A percentile compares a stretch with the other conserved stretches of the same genome.
These are phyloP conservation scores for Glaciozyma martinii DNA, from an alignment of 768 basidiomycete species.

Conservation along the genomic window DNA sequence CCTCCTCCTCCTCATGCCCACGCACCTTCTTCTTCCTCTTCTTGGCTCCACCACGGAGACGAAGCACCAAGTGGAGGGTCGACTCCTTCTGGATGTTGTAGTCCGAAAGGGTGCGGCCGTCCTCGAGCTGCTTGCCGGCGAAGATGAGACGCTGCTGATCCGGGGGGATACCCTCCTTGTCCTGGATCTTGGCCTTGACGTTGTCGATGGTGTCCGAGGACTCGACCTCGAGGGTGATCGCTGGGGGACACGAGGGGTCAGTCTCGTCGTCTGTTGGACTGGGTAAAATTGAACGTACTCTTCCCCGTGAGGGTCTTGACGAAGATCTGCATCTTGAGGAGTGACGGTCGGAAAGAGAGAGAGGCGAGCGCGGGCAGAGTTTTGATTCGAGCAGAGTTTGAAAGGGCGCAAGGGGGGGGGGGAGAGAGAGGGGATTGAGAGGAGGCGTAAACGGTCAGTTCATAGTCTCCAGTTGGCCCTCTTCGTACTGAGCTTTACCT, in stretches of 20 bases:
- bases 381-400: background rate
- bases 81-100: slow-evolving; percentile 99
- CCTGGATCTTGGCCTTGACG: slow-evolving; percentile 88
- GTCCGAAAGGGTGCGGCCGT: slow-evolving; percentile 88
- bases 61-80: slow-evolving; percentile 91
- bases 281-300: slow-evolving; percentile 2
- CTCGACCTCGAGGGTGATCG: slow-evolving; percentile 82
- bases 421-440: too few relatives aligned
- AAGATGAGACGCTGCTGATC: slow-evolving; percentile 97
- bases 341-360: background rate
- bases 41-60: slow-evolving; percentile 98
- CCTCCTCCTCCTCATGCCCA: background rate
- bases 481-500: too few relatives aligned
- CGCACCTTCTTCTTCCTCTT: slow-evolving; percentile 91
- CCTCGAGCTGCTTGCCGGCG: slow-evolving; percentile 98
- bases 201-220: slow-evolving; percentile 90
- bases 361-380: background rate
- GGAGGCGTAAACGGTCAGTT: too few relatives aligned
- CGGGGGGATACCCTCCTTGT: slow-evolving; percentile 88
- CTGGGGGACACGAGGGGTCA: slow-evolving; percentile 6
- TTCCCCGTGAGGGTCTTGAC: slow-evolving; percentile 48
- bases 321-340: slow-evolving; percentile 77
- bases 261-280: slow-evolving; percentile 57
- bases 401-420: background rate
- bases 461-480: too few relatives aligned